phyloP scores from a whole-genome alignment of 106 monocot genomes.

The Apostasia shenzhenica region DNA sequence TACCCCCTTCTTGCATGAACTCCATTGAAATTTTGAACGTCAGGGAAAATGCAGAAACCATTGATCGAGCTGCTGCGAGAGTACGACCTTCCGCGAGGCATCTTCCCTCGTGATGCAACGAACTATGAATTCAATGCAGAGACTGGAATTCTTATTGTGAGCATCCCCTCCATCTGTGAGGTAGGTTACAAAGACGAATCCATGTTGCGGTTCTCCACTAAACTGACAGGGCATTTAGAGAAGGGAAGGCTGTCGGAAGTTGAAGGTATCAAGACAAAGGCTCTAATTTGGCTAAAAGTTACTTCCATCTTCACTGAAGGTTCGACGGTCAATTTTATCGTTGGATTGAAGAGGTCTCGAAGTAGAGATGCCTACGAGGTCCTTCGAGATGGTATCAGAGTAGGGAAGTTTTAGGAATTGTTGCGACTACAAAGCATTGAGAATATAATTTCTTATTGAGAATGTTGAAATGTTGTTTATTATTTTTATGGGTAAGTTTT shows the following conservation, averaged over 20 bases:
- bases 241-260: constrained; percentile 58
- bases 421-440: no score
- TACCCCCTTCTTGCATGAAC: no score
- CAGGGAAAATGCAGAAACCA: constrained; percentile 77
- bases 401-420: constrained; percentile 44
- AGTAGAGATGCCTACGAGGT: constrained; percentile 55
- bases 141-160: constrained; percentile 47
- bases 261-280: constrained; percentile 75
- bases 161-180: constrained; percentile 51
- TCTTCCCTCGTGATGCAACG: constrained; percentile 55
- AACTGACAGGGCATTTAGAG: constrained; percentile 51
- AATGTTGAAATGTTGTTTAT: no score
- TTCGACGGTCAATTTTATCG: constrained; percentile 42
- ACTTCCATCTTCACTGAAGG: constrained; percentile 43
- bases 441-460: no score
- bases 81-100: constrained; percentile 58
- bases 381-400: constrained; percentile 36
- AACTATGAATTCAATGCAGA: constrained; percentile 53
- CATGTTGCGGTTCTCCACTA: constrained; percentile 45
- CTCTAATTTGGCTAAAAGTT: constrained; percentile 61
- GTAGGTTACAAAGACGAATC: constrained; percentile 65
- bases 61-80: constrained; percentile 59
- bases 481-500: no score
- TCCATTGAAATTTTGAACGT: no score
- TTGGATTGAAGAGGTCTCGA: constrained; percentile 43